Conservation (phyloP, 2,329 filamentous ascomycete genomes). For the Gnomoniopsis smithogilvyi region DNA sequence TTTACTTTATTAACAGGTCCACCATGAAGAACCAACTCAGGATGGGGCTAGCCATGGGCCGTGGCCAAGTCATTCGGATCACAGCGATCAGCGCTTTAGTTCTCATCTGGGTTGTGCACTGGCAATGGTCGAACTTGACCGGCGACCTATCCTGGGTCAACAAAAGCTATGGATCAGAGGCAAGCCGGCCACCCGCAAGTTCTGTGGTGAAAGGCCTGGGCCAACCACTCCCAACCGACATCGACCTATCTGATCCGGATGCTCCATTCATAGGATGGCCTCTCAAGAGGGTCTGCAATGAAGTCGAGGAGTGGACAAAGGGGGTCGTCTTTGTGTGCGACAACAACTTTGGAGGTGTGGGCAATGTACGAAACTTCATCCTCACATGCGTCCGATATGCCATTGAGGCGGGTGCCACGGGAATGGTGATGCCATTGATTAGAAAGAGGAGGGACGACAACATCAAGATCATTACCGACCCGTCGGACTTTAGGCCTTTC, state of each 20-base stretch:
- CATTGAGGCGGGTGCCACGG: constrained; percentile 44
- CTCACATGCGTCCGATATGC: constrained; percentile 48
- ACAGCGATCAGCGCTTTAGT: constrained; percentile 1
- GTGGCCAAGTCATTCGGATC: not conserved
- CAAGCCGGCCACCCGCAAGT: not conserved
- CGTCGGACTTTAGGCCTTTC: constrained; percentile 32
- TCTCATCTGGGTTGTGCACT: constrained; percentile 6
- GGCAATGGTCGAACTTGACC: constrained; percentile 1
- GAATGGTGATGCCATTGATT: constrained; percentile 43
- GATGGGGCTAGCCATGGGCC: not conserved
- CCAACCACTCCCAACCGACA: constrained; percentile 19
- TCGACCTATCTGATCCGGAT: constrained; percentile 37
- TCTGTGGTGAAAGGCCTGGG: not conserved
- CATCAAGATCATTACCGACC: constrained; percentile 38
- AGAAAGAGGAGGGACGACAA: constrained; percentile 38
- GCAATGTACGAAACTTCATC: constrained; percentile 49
- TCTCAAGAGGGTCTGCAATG: constrained; percentile 39
- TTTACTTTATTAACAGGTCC: too few species aligned
- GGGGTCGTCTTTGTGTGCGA: constrained; percentile 47
- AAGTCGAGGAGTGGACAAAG: constrained; percentile 35
- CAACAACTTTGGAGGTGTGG: constrained; percentile 48
- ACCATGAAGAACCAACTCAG: too few species aligned
- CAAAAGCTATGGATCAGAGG: not conserved
- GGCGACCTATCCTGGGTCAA: constrained; percentile 1
- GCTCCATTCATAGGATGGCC: constrained; percentile 45